phyloP scores from a whole-genome alignment of 305 asterid genomes.

The Fraxinus floribunda region DNA sequence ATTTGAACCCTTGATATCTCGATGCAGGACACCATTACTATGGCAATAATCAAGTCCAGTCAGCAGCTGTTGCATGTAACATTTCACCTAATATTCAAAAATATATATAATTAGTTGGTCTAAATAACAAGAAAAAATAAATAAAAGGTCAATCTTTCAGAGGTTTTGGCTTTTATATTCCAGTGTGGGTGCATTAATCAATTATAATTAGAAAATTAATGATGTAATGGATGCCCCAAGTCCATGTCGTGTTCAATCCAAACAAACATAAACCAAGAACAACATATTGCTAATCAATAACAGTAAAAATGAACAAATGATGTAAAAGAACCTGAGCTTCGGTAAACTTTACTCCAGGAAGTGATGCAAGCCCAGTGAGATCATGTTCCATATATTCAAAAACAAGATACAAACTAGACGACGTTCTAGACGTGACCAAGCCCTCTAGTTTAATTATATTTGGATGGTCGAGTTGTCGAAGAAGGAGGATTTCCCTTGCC shows the following conservation, averaged over 20 bases:
- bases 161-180: neutral
- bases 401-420: constrained; percentile 76
- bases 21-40: constrained; percentile 74
- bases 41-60: constrained; percentile 91
- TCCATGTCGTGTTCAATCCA: neutral
- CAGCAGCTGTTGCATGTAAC: constrained; percentile 90
- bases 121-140: neutral
- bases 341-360: constrained; percentile 75
- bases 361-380: constrained; percentile 85
- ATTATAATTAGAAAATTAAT: neutral
- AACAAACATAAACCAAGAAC: constrained; percentile 3
- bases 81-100: constrained; percentile 57
- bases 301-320: neutral
- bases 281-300: neutral
- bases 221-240: neutral
- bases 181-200: neutral
- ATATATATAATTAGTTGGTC: neutral
- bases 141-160: neutral
- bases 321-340: constrained; percentile 66
- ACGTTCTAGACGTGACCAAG: constrained; percentile 73
- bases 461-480: constrained; percentile 90
- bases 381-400: constrained; percentile 98
- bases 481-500: constrained; percentile 92
- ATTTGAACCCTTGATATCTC: constrained; percentile 97
- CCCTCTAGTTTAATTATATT: constrained; percentile 87